Evolutionary conservation across 2,329 filamentous ascomycete species (phyloP), one percentile per base, ranked within the genome.

Genomic region (Epichloe aotearoae): DNA sequence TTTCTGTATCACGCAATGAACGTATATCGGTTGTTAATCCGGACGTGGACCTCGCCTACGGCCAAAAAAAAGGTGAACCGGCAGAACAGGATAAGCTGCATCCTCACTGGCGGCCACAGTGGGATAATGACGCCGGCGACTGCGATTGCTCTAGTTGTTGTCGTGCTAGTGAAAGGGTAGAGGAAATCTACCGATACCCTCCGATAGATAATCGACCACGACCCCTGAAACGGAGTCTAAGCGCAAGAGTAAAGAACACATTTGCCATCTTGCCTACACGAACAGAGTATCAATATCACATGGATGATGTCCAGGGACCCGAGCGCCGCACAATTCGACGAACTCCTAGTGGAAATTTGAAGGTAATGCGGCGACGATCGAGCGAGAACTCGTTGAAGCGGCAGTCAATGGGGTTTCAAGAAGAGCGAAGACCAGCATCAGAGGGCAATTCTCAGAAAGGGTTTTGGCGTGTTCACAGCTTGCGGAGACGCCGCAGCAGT

Each of bases 81-180:
- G 62, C 69, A 2, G 79, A 83, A 44, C 72, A 73, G 39, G 69
- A 70, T 45, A 77, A 73, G 55, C 63, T 83, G 14, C 79, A 83
- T 61, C 79, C 80, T 1, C 75, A 76, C 58, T 83, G 80, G 80
- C 71, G 75, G 6, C 79, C 80, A n/a, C 64, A 73, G 14, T 73
- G 73, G 56, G 68, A 64, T 1, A 65, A 70, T 23, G 58, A 63
- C 14, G 59, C 59, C 2, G 60, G 65, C n/a, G 61, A 66, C 15
- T 62, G 57, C 23, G 62, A 63, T 17, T 62, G 62, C 38, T 58
- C 59, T 43, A 57, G 63, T 50, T 53, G 52, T 41, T 46, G 42
- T n/a, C 63, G 69, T 42, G 66, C 69, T 19, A 59, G 67, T 0
- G 65, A 69, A 12, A 67, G 68, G 8, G 60, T 66, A n/a, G 69